A percentile compares a stretch with the other conserved stretches of the same genome.
These are phyloP conservation scores for Mrakia gelida DNA, from an alignment of 768 basidiomycete genomes.

Conservation along the genomic window DNA sequence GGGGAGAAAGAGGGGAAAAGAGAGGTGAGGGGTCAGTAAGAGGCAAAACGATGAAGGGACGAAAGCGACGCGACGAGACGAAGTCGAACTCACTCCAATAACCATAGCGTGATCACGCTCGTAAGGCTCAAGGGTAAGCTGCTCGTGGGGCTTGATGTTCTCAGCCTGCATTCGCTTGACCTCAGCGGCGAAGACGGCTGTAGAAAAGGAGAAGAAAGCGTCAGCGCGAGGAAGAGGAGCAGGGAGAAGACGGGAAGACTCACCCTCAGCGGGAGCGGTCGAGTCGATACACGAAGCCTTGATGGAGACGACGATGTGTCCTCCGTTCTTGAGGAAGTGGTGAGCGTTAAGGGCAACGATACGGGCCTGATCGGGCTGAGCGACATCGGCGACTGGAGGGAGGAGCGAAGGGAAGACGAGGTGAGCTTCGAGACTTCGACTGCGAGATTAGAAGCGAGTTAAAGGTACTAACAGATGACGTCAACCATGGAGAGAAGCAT, in stretches of 20 bases:
- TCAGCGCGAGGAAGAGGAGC: neutral
- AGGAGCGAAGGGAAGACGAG: neutral
- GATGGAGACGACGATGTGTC: constrained; percentile 92
- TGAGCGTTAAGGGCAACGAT: constrained; percentile 90
- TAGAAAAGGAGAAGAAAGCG: neutral
- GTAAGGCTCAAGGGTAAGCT: constrained; percentile 79
- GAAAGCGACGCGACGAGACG: neutral
- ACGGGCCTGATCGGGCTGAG: constrained; percentile 97
- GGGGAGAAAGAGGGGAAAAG: neutral
- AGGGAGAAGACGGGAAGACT: neutral
- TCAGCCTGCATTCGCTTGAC: constrained; percentile 70
- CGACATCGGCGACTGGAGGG: constrained; percentile 72
- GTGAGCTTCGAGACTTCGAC: neutral
- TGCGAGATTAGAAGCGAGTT: neutral
- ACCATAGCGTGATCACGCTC: constrained; percentile 44
- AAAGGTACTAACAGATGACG: constrained; percentile 59
- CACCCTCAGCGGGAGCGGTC: constrained; percentile 73
- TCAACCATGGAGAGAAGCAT: constrained; percentile 95
- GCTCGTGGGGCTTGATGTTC: constrained; percentile 89
- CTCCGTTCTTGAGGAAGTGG: constrained; percentile 89
- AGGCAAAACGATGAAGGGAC: neutral
- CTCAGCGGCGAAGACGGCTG: constrained; percentile 74
- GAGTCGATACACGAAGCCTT: constrained; percentile 99
- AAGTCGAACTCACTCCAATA: constrained; percentile 36
- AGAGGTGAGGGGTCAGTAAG: neutral